Evolutionary conservation across 2,329 filamentous ascomycete genomes (phyloP).

Genomic region (Pseudogymnoascus sp.): DNA sequence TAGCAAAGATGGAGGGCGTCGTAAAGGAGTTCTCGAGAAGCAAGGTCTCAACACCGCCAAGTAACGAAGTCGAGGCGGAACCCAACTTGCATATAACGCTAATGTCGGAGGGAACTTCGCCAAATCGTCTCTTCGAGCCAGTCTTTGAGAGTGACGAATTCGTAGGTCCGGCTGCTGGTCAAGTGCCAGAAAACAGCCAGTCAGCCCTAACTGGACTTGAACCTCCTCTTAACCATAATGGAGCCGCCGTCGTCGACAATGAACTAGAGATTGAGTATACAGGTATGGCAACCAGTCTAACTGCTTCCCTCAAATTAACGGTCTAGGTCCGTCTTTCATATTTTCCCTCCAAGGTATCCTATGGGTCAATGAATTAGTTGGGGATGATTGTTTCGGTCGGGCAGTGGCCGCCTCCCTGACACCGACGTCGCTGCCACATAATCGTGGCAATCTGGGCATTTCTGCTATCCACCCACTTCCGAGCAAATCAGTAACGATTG

Average conservation of each 20-base stretch:
- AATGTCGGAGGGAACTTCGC: background rate
- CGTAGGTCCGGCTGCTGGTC: background rate
- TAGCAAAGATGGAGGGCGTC: conserved; percentile 20
- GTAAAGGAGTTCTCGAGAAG: background rate
- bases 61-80: background rate
- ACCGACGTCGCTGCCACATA: background rate
- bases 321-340: conserved; percentile 16
- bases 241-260: background rate
- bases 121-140: background rate
- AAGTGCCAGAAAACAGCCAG: background rate
- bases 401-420: background rate
- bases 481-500: background rate
- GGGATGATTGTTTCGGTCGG: conserved; percentile 16
- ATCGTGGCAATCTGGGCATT: background rate
- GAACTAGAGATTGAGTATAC: background rate
- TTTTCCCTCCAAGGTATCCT: conserved; percentile 16
- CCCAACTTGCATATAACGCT: background rate
- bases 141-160: background rate
- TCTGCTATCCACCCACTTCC: background rate
- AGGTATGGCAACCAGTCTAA: background rate
- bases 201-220: background rate
- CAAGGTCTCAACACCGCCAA: background rate
- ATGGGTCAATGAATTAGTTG: conserved; percentile 17
- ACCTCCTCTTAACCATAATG: background rate
- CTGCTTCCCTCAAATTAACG: conserved; percentile 14